Evolutionary conservation across 2,329 filamentous ascomycete genomes (phyloP).

Genomic region (Colletotrichum sp.): DNA sequence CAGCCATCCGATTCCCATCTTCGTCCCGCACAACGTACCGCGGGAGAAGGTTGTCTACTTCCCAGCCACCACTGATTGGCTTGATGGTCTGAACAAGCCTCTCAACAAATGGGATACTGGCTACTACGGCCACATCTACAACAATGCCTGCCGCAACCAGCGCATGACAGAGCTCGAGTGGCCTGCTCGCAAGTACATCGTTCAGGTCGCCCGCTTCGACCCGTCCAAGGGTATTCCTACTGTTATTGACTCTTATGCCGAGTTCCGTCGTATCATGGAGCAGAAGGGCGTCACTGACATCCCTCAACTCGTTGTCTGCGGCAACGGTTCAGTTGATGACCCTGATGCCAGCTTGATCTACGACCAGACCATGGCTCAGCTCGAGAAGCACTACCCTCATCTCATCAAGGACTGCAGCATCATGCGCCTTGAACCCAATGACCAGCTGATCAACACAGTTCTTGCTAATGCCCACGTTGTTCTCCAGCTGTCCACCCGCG

Average conservation of each 20-base stretch:
- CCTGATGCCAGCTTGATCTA: constrained; percentile 77
- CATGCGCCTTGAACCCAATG: constrained; percentile 78
- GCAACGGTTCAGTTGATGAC: constrained; percentile 82
- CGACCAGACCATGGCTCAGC: constrained; percentile 71
- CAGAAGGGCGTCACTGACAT: constrained; percentile 54
- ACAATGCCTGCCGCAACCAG: constrained; percentile 62
- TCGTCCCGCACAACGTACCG: constrained; percentile 74
- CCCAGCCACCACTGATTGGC: constrained; percentile 83
- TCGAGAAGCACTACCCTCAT: constrained; percentile 67
- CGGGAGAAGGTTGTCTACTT: constrained; percentile 73
- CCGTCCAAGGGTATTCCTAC: constrained; percentile 83
- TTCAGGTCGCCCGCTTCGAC: constrained; percentile 83
- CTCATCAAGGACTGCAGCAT: constrained; percentile 72
- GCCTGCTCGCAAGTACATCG: constrained; percentile 72
- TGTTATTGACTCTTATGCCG: constrained; percentile 76
- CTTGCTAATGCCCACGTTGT: constrained; percentile 75
- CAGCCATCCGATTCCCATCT: constrained; percentile 78
- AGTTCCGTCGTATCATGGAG: constrained; percentile 69
- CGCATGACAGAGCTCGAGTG: constrained; percentile 65
- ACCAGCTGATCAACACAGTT: constrained; percentile 80
- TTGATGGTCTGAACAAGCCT: constrained; percentile 81
- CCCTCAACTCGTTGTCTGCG: constrained; percentile 78
- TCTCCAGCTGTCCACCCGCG: constrained; percentile 79
- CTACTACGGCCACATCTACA: constrained; percentile 80
- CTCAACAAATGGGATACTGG: constrained; percentile 73